Evolutionary conservation across 179 eudicot species (phyloP), one percentile per base, ranked within the genome.

Genomic region (Patellifolia procumbens): DNA sequence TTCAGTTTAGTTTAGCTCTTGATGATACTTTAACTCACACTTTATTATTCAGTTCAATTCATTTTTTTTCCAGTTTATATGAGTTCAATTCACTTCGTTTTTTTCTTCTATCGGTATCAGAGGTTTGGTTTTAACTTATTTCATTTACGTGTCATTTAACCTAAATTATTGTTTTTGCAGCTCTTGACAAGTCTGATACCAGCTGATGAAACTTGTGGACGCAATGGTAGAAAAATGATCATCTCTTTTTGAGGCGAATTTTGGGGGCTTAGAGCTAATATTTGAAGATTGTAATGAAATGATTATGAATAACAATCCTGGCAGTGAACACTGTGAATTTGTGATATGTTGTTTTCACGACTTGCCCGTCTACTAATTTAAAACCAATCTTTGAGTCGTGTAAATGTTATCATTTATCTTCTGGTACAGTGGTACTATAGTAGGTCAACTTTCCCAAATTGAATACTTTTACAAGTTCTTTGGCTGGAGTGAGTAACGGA

Each of bases 131-230:
- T 28, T 15, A 1, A 37, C 35, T 26, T 8, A n/a, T 15, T 73
- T 37, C 20, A 49, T 20, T 22, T 31, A 45, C 35, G 9, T 28
- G 63, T 2, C n/a, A 19, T 58, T 32, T 81, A 20, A 78, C 58
- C 48, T 22, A 35, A 52, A 58, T 32, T 11, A 19, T 70, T 75
- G n/a, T n/a, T 39, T 3, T 20, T 74, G 75, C 85, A 85, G 87
- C 87, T 60, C 79, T 82, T 63, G 87, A 85, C 65, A 85, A 82
- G 37, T 82, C 85, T 20, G 85, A 82, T 49, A 83, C 85, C 6
- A 85, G 74, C 17, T 85, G 61, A 82, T 73, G 39, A 32, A 35
- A 77, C 78, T 53, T 61, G 28, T 48, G 68, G 60, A 74, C 58
- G 55, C 58, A 46, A 15, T 28, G 53, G 56, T 39, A 52, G 69